These are phyloP conservation scores for Globisporangium emineosum DNA, from an alignment of 352 stramenopile species.

Conservation along the genomic window DNA sequence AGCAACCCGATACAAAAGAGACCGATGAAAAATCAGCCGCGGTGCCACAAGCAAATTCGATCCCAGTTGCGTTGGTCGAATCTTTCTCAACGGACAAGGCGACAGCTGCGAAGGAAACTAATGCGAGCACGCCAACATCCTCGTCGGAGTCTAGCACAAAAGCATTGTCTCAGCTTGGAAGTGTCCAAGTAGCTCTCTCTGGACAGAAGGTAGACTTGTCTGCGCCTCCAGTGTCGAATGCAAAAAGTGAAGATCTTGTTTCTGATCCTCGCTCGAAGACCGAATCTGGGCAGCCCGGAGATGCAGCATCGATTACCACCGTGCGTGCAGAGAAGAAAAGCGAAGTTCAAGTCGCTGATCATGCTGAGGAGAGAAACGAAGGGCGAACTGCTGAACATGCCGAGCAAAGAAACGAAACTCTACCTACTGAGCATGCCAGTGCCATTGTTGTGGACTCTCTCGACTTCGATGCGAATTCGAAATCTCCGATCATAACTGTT, in stretches of 20 bases:
- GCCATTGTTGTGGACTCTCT: constrained; percentile 5
- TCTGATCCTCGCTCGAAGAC: neutral
- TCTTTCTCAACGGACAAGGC: neutral
- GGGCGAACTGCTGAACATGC: neutral
- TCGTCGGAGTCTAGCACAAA: neutral
- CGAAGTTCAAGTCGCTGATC: too few species aligned
- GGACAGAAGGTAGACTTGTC: neutral
- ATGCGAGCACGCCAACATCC: neutral
- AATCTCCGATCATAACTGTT: neutral
- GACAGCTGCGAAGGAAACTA: neutral
- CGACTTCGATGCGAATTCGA: neutral
- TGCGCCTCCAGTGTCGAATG: neutral
- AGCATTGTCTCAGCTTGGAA: neutral
- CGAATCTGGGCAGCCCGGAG: neutral
- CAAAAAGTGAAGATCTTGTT: neutral
- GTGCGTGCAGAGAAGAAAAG: neutral
- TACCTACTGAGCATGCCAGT: neutral
- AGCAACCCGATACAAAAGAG: neutral
- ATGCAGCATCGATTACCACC: neutral
- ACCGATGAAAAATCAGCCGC: neutral
- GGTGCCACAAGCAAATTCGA: neutral
- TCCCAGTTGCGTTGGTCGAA: neutral
- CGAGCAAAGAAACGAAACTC: neutral
- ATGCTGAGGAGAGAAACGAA: neutral
- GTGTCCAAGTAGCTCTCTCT: neutral